These are phyloP conservation scores for Saccharomyces hybrid DNA, from an alignment of 1,139 yeast genomes.

Conservation along the genomic window DNA sequence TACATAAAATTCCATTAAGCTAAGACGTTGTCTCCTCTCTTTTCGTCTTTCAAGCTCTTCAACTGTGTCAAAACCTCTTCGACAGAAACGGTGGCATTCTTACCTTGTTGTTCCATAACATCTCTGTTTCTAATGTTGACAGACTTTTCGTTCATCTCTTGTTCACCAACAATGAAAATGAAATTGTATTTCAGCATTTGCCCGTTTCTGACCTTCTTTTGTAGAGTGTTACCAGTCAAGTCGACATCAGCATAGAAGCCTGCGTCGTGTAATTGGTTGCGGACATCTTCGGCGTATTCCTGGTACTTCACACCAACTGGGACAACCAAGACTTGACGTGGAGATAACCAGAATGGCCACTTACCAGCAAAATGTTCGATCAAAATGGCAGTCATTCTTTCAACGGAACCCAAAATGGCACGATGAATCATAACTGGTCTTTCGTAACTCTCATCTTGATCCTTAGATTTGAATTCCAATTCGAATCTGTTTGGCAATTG, in stretches of 20 bases:
- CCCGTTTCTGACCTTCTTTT: constrained; percentile 94
- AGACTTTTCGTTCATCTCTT: constrained; percentile 66
- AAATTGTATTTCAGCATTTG: constrained; percentile 89
- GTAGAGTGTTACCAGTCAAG: constrained; percentile 86
- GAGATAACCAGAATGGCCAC: constrained; percentile 99
- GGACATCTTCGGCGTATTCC: constrained; percentile 78
- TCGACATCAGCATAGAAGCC: constrained; percentile 91
- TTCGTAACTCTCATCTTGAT: constrained; percentile 33
- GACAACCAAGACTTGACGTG: constrained; percentile 88
- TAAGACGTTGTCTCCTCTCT: constrained; percentile 56
- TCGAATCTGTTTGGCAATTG: constrained; percentile 90
- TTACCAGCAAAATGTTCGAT: constrained; percentile 96
- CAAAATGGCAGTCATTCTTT: constrained; percentile 95
- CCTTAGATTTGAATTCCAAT: constrained; percentile 74
- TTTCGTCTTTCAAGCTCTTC: constrained; percentile 52
- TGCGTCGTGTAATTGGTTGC: constrained; percentile 52
- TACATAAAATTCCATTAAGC: constrained; percentile 9
- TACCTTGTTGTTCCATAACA: constrained; percentile 75
- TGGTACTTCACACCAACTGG: constrained; percentile 92
- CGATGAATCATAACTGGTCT: constrained; percentile 98
- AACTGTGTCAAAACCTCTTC: constrained; percentile 65
- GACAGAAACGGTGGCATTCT: constrained; percentile 72
- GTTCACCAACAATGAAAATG: constrained; percentile 92
- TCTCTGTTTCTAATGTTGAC: constrained; percentile 94
- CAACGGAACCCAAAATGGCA: constrained; percentile 95